Percentiles rank a stretch among this genome's conserved stretches.
Conservation (phyloP, 2,329 filamentous ascomycete genomes). For the Pseudogymnoascus destructans region DNA sequence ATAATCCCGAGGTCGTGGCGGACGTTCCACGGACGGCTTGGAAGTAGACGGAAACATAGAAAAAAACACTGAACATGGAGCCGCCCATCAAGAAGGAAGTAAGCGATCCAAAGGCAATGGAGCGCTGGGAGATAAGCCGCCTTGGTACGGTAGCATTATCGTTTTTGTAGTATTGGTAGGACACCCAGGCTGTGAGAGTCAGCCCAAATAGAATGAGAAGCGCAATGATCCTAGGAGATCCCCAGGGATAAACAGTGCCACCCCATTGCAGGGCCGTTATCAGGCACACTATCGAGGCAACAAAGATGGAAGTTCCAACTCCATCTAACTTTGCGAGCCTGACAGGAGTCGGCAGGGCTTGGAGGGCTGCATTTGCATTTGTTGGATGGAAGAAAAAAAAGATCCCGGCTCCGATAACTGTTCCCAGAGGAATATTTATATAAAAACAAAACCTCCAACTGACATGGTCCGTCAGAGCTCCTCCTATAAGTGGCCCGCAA, state of each 20-base stretch:
- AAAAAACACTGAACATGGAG: conserved; percentile 25
- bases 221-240: conserved; percentile 25
- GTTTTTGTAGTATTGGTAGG: conserved; percentile 24
- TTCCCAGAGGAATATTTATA: conserved; percentile 31
- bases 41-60: conserved; percentile 34
- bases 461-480: conserved; percentile 29
- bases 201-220: conserved; percentile 23
- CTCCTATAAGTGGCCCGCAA: conserved; percentile 27
- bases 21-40: conserved; percentile 32
- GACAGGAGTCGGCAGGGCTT: conserved; percentile 28
- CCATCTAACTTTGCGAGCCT: conserved; percentile 36
- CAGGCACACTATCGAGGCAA: conserved; percentile 25
- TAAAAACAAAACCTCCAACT: conserved; percentile 26
- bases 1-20: conserved; percentile 27
- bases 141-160: conserved; percentile 26
- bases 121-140: conserved; percentile 27
- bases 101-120: conserved; percentile 22
- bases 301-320: conserved; percentile 23
- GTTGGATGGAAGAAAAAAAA: conserved; percentile 29
- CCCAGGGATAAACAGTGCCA: conserved; percentile 33
- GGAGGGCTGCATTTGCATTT: conserved; percentile 25
- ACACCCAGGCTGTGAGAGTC: conserved; percentile 12
- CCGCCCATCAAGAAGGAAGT: conserved; percentile 26
- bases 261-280: conserved; percentile 25
- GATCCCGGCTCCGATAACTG: conserved; percentile 25